A percentile compares a stretch with the other conserved stretches of the same genome.
Evolutionary conservation across 106 monocot genomes (phyloP).

Genomic region (Dioscorea zingiberensis): DNA sequence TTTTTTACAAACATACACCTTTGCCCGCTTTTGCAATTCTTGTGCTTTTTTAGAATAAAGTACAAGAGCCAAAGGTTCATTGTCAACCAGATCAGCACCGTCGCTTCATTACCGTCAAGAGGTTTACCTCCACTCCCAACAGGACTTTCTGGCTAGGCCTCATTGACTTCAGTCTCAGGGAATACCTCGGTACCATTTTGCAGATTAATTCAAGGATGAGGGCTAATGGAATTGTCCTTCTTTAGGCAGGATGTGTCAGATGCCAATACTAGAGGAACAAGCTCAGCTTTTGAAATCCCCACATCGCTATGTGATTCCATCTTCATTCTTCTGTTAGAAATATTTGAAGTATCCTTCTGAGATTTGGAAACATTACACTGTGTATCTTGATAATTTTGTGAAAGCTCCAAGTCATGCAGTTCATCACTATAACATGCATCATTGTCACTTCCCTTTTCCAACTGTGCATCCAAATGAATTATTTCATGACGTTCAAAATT

Average conservation of each 20-base stretch:
- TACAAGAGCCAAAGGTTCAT: slow-evolving; percentile 4
- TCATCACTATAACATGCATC: no score
- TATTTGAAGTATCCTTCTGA: no score
- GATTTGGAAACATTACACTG: no score
- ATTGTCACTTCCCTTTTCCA: no score
- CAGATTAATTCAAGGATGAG: slow-evolving; percentile 2
- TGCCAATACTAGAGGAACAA: no score
- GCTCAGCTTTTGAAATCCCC: no score
- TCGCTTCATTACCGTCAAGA: slow-evolving; percentile 5
- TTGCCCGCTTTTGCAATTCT: background rate
- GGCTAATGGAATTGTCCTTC: slow-evolving; percentile 11
- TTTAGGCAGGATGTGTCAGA: slow-evolving; percentile 5
- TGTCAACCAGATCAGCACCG: background rate
- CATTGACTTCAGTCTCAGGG: slow-evolving; percentile 9
- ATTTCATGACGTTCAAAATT: no score
- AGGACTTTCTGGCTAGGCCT: slow-evolving; percentile 7
- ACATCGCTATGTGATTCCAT: no score
- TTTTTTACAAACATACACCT: slow-evolving; percentile 10
- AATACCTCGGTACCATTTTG: background rate
- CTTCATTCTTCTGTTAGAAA: no score
- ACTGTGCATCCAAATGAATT: no score
- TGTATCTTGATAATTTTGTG: no score
- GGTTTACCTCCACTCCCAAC: slow-evolving; percentile 1
- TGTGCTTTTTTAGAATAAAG: slow-evolving; percentile 6
- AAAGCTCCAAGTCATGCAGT: no score